Evolutionary conservation across 2,329 filamentous ascomycete species (phyloP).

Genomic region (Xylaria multiplex): DNA sequence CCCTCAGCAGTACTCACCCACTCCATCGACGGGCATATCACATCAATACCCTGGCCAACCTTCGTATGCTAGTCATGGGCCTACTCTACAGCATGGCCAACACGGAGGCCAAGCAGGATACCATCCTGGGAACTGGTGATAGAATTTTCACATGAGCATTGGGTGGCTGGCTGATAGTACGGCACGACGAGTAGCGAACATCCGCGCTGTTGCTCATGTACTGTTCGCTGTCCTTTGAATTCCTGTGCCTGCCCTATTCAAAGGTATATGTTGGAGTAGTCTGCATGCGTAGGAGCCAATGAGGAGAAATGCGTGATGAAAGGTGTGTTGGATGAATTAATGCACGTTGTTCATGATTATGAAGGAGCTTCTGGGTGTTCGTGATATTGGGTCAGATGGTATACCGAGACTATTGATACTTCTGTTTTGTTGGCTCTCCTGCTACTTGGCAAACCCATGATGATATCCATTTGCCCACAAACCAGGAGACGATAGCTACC

Average conservation of each 20-base stretch:
- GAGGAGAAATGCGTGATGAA: constrained; percentile 17
- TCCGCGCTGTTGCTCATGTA: not conserved
- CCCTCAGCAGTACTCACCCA: constrained; percentile 42
- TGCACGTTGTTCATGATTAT: constrained; percentile 39
- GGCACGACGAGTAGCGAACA: not conserved
- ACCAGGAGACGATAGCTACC: constrained; percentile 63
- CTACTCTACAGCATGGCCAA: constrained; percentile 46
- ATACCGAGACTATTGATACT: constrained; percentile 51
- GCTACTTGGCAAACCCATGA: constrained; percentile 47
- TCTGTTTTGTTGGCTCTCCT: constrained; percentile 46
- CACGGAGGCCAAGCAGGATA: constrained; percentile 50
- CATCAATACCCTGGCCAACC: constrained; percentile 45
- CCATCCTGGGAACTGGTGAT: constrained; percentile 49
- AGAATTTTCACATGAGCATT: not conserved
- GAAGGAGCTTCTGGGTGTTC: constrained; percentile 36
- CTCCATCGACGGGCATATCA: constrained; percentile 40
- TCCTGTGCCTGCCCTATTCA: constrained; percentile 1
- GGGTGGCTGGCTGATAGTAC: constrained; percentile 2
- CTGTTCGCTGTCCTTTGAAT: not conserved
- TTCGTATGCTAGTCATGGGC: constrained; percentile 45
- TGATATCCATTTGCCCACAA: constrained; percentile 54
- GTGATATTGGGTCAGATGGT: constrained; percentile 39
- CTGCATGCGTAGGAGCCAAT: constrained; percentile 13
- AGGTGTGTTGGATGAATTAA: constrained; percentile 32
- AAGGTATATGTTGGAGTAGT: constrained; percentile 15